phyloP scores from a whole-genome alignment of 768 basidiomycete species.

The Pleurotus ostreatus region DNA sequence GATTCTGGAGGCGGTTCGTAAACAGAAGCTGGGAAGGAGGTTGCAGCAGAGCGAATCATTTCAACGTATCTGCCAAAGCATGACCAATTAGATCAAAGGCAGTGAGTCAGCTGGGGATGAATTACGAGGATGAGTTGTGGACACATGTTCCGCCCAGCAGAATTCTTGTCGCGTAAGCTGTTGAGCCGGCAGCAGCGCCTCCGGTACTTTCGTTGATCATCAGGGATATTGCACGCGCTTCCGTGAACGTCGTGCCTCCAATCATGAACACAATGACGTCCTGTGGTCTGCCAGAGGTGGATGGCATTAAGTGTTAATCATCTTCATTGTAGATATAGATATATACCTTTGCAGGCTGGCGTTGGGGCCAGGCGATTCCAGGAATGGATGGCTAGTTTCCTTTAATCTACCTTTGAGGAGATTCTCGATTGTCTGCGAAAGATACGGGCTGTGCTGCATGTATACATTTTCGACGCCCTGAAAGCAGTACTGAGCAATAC shows the following conservation, averaged over 20 bases:
- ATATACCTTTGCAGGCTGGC: slow-evolving; percentile 67
- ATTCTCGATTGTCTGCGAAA: slow-evolving; percentile 88
- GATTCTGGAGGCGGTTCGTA: slow-evolving; percentile 78
- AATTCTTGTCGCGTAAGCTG: slow-evolving; percentile 47
- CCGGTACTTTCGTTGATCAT: slow-evolving; percentile 79
- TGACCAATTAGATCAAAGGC: not conserved
- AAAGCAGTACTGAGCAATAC: no score
- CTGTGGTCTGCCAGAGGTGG: slow-evolving; percentile 59
- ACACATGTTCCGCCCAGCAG: slow-evolving; percentile 92
- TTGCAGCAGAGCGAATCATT: slow-evolving; percentile 77
- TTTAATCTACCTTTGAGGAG: slow-evolving; percentile 81
- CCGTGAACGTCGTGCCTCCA: slow-evolving; percentile 95
- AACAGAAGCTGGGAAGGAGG: slow-evolving; percentile 56
- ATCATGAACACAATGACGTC: slow-evolving; percentile 97
- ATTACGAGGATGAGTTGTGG: slow-evolving; percentile 90
- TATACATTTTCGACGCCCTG: slow-evolving; percentile 99
- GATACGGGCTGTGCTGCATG: slow-evolving; percentile 92
- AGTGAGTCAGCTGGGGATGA: slow-evolving; percentile 2
- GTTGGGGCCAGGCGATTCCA: slow-evolving; percentile 62
- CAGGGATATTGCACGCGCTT: slow-evolving; percentile 79
- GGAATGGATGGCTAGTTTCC: slow-evolving; percentile 88
- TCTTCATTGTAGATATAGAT: not conserved
- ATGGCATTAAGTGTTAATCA: not conserved
- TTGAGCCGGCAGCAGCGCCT: slow-evolving; percentile 45
- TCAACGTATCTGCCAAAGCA: slow-evolving; percentile 67